Evolutionary conservation across 768 basidiomycete genomes (phyloP).

Genomic region (Termitomyces sp.): DNA sequence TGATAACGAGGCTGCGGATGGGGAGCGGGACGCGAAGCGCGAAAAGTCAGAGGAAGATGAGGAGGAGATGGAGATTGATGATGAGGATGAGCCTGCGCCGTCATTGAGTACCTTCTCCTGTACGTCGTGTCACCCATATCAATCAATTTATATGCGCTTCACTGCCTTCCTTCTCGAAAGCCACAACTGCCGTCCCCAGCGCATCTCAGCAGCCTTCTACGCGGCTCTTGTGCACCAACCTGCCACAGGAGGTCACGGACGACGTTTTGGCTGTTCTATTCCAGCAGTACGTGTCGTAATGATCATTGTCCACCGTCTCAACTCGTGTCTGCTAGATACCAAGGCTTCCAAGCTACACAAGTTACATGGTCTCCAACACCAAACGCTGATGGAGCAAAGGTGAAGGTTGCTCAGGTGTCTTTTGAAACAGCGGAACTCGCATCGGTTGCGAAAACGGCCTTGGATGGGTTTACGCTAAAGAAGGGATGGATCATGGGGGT

Average conservation of each 20-base stretch:
- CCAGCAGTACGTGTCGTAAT: slow-evolving; percentile 66
- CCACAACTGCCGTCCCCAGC: slow-evolving; percentile 35
- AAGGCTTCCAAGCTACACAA: slow-evolving; percentile 71
- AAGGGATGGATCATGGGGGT: slow-evolving; percentile 83
- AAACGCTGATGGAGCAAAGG: slow-evolving; percentile 54
- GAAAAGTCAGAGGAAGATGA: slow-evolving; percentile 70
- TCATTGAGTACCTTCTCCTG: slow-evolving; percentile 33
- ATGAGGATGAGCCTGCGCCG: slow-evolving; percentile 64
- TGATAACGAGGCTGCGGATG: slow-evolving; percentile 53
- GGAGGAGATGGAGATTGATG: slow-evolving; percentile 93
- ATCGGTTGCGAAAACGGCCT: slow-evolving; percentile 68
- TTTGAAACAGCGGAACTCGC: slow-evolving; percentile 78
- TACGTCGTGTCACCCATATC: slow-evolving; percentile 32
- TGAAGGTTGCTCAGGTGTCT: slow-evolving; percentile 76
- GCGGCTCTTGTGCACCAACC: slow-evolving; percentile 72
- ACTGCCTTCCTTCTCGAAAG: slow-evolving; percentile 25
- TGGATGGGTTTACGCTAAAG: slow-evolving; percentile 85
- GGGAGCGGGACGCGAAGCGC: slow-evolving; percentile 57
- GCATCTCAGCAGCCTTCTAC: slow-evolving; percentile 50
- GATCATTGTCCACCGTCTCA: not conserved
- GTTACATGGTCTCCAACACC: slow-evolving; percentile 67
- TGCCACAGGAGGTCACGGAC: slow-evolving; percentile 87
- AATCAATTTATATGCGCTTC: slow-evolving; percentile 22
- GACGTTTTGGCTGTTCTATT: slow-evolving; percentile 84
- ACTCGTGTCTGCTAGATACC: slow-evolving; percentile 49